Evolutionary conservation across 306 rosid species (phyloP).

Genomic region (Malus orientalis): DNA sequence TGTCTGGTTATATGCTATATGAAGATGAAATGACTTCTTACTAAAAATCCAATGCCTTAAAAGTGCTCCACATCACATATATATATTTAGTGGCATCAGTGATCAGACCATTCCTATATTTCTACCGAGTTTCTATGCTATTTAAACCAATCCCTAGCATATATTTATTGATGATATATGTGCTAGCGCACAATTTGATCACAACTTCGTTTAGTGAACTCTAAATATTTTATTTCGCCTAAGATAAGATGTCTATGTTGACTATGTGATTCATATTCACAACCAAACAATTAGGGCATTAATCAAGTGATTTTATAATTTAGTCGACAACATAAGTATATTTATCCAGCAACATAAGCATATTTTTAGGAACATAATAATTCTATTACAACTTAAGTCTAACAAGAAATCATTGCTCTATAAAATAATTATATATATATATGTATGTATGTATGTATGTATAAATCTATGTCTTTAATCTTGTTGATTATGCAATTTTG

Average conservation of each 20-base stretch:
- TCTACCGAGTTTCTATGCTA: neutral
- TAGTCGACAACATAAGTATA: neutral
- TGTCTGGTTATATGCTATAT: neutral
- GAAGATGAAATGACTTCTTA: neutral
- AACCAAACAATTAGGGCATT: no score
- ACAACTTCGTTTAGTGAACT: neutral
- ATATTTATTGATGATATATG: neutral
- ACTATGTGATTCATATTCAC: neutral
- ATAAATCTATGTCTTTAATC: no score
- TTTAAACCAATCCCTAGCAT: neutral
- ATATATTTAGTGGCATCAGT: neutral
- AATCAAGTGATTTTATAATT: neutral
- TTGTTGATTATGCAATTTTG: no score
- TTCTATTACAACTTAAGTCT: neutral
- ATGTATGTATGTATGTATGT: no score
- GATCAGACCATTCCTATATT: neutral
- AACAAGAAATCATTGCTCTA: neutral
- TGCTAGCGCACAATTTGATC: neutral
- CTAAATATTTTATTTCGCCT: neutral
- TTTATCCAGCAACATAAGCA: neutral
- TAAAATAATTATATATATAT: neutral
- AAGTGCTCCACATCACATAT: neutral
- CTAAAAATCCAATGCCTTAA: neutral
- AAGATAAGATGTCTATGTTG: no score
- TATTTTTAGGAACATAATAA: neutral